These are phyloP conservation scores for Neocucurbitaria cava DNA, from an alignment of 2,329 filamentous ascomycete genomes.

Conservation along the genomic window DNA sequence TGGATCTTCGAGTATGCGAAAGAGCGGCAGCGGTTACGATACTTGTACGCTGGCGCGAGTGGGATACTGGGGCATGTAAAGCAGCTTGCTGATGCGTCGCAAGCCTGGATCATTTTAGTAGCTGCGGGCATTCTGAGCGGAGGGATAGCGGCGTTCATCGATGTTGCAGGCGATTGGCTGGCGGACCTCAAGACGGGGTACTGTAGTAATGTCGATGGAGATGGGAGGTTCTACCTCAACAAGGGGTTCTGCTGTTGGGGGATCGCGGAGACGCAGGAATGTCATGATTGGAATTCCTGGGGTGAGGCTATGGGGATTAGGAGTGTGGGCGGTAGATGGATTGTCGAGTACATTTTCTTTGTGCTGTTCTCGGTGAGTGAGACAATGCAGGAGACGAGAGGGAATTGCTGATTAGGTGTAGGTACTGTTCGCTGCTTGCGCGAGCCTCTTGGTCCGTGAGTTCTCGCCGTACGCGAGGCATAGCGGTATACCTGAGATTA, in stretches of 20 bases:
- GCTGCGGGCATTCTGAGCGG: conserved; percentile 85
- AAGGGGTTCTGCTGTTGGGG: conserved; percentile 93
- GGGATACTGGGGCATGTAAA: conserved; percentile 76
- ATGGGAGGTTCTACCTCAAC: conserved; percentile 89
- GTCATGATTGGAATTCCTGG: conserved; percentile 88
- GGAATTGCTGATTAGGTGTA: conserved; percentile 45
- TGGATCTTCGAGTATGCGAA: conserved; percentile 99
- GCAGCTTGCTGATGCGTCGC: conserved; percentile 80
- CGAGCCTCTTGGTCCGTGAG: conserved; percentile 79
- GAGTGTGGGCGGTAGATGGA: conserved; percentile 74
- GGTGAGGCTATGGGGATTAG: conserved; percentile 72
- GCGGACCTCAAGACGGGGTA: conserved; percentile 91
- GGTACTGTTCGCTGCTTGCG: conserved; percentile 78
- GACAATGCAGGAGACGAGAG: too few relatives aligned
- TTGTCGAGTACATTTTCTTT: conserved; percentile 88
- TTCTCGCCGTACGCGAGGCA: conserved; percentile 91
- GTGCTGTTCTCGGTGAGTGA: conserved; percentile 76
- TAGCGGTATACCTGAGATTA: conserved; percentile 97
- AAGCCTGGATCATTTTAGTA: conserved; percentile 90
- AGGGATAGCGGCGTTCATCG: conserved; percentile 83
- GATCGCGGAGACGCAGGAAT: conserved; percentile 77
- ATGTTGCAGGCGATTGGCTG: conserved; percentile 91
- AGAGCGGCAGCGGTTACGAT: conserved; percentile 85
- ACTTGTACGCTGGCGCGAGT: conserved; percentile 71
- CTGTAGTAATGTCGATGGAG: conserved; percentile 77